Conservation (phyloP, 495 filamentous ascomycete species). For the Neurospora sp. region DNA sequence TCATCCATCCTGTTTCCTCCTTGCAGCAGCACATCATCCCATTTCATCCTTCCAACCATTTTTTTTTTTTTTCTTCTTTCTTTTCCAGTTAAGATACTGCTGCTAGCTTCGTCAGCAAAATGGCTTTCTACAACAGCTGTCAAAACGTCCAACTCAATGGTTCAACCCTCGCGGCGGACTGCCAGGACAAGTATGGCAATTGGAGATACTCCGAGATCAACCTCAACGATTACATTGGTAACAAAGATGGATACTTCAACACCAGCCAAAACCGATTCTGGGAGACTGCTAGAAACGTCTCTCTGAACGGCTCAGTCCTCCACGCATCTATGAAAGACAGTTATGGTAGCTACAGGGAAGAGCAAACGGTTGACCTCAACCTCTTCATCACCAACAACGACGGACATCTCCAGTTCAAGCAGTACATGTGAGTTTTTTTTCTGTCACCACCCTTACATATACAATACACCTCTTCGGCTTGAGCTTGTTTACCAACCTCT, state of each 20-base stretch:
- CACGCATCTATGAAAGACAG: background rate
- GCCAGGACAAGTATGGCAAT: background rate
- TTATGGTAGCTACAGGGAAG: background rate
- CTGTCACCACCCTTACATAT: background rate
- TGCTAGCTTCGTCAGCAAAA: background rate
- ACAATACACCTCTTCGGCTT: background rate
- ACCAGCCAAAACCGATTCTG: background rate
- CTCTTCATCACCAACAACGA: background rate
- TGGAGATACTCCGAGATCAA: background rate
- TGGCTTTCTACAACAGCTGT: background rate
- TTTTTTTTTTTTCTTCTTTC: background rate
- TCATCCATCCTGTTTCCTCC: background rate
- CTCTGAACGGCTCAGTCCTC: background rate
- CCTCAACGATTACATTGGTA: background rate
- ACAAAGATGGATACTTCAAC: background rate
- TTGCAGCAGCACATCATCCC: background rate
- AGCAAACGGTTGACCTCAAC: background rate
- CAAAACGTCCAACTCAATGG: background rate
- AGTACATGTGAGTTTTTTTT: background rate
- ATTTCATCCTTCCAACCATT: background rate
- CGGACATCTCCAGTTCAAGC: background rate
- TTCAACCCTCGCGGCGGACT: background rate
- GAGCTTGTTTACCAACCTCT: background rate
- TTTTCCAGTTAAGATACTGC: background rate
- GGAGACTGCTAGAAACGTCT: background rate